Conservation (phyloP, 2,329 filamentous ascomycete genomes). For the Hirsutella minnesotensis region DNA sequence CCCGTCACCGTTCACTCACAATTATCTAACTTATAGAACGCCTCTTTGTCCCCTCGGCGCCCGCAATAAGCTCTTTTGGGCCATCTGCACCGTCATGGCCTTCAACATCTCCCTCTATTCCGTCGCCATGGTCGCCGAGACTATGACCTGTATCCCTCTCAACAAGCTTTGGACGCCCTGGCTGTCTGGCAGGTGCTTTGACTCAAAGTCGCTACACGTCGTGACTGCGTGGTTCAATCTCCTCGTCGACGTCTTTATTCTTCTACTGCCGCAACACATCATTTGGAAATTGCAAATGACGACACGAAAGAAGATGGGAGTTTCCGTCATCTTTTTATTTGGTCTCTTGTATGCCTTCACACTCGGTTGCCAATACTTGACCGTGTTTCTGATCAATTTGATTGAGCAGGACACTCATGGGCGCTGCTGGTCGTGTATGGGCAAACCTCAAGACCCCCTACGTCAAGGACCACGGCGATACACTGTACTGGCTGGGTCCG, state of each 20-base stretch:
- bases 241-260: slow-evolving; percentile 1
- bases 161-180: neutral
- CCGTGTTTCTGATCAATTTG: too few species aligned
- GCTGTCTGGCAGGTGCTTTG: neutral
- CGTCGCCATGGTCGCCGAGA: neutral
- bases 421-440: too few species aligned
- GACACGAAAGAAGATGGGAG: neutral
- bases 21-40: too few species aligned
- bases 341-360: slow-evolving; percentile 2
- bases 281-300: slow-evolving; percentile 3
- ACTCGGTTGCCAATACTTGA: too few species aligned
- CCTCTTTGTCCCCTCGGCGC: neutral
- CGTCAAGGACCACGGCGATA: too few species aligned
- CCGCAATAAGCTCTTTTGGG: slow-evolving; percentile 2
- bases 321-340: slow-evolving; percentile 3
- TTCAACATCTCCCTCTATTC: neutral
- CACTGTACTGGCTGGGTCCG: too few species aligned
- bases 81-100: neutral
- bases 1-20: too few species aligned
- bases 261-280: slow-evolving; percentile 3
- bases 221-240: slow-evolving; percentile 1
- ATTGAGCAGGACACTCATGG: too few species aligned
- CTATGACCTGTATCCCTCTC: slow-evolving; percentile 1
- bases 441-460: too few species aligned
- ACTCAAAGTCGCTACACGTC: neutral